Evolutionary conservation across 257 asterid species (phyloP), one percentile per base, ranked within the genome.

Genomic region (Orobanche coerulescens): DNA sequence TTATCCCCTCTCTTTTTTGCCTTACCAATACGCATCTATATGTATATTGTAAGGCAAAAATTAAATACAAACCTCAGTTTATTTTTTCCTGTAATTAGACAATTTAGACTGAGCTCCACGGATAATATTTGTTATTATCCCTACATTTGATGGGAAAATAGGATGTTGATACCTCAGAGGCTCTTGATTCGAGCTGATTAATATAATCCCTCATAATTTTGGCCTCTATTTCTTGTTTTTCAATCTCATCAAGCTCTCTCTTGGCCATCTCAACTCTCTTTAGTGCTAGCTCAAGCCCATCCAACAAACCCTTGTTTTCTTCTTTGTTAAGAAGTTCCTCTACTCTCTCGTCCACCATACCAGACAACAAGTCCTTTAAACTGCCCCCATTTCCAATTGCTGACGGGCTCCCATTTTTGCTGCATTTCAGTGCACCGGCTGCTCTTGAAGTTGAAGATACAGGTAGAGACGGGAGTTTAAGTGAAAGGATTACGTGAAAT

Each of bases 251-350:
- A 49, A 88, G 84, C 64, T 86, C 83, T 68, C 78, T 69, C 84
- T 75, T 84, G 1, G 97, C 97, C 44, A 11, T 57, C 72, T 89
- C 97, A 33, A 89, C 95, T 67, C 98, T 79, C 65, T 31, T 65
- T 0, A 97, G 70, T 34, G 96, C 98, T 76, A 84, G 77, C 74
- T 84, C 89, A 72, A 93, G 74, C 57, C 94, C 95, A 52, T 84
- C 78, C 19, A 93, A 71, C 77, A 89, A 70, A 62, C 20, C 96
- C 68, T 69, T 55, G 64, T 93, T 93, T 74, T 89, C 98, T 76
- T 92, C 97, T 64, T 72, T 89, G 57, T 71, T 76, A 65, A 93
- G 47, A 15, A 93, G 81, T 33, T 81, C 69, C 52, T 85, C 93
- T 0, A 91, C 90, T 60, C 82, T 78, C 67, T 80, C 86, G 43